Conservation (phyloP, 768 basidiomycete species). For the Naganishia onofrii region DNA sequence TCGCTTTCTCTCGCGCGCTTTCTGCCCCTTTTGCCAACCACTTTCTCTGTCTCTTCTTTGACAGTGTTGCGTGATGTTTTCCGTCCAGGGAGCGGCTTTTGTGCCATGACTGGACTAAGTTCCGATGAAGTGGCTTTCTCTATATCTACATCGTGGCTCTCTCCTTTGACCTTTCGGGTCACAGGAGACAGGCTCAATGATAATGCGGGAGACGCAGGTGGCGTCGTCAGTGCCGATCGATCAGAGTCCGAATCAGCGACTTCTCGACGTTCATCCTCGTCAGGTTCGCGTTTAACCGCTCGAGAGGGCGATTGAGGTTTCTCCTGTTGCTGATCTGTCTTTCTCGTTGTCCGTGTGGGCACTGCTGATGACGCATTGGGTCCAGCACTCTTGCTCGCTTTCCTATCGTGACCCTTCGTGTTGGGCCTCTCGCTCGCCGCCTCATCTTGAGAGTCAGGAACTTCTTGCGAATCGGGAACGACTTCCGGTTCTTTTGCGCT, state of each 20-base stretch:
- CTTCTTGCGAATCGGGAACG: slow-evolving; percentile 23
- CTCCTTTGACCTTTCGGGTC: neutral
- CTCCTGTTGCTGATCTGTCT: neutral
- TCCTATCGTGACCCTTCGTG: neutral
- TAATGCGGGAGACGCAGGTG: slow-evolving; percentile 10
- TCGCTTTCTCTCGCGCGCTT: slow-evolving; percentile 18
- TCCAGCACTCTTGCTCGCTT: neutral
- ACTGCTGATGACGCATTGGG: neutral
- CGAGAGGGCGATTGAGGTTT: neutral
- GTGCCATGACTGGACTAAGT: neutral
- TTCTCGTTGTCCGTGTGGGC: neutral
- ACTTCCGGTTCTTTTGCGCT: neutral
- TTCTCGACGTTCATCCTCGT: neutral
- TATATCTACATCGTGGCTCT: neutral
- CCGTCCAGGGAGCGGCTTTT: too few species aligned
- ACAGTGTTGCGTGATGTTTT: neutral
- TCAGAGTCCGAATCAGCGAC: slow-evolving; percentile 2
- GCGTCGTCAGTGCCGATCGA: slow-evolving; percentile 15
- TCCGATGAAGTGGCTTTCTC: slow-evolving; percentile 2
- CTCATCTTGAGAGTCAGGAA: slow-evolving; percentile 17
- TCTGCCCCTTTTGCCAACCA: neutral
- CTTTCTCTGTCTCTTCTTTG: neutral
- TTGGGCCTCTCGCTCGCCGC: neutral
- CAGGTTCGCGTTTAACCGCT: neutral
- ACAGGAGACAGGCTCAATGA: neutral